phyloP scores from a whole-genome alignment of 148 eudicot genomes.

The Fagopyrum homotropicum region DNA sequence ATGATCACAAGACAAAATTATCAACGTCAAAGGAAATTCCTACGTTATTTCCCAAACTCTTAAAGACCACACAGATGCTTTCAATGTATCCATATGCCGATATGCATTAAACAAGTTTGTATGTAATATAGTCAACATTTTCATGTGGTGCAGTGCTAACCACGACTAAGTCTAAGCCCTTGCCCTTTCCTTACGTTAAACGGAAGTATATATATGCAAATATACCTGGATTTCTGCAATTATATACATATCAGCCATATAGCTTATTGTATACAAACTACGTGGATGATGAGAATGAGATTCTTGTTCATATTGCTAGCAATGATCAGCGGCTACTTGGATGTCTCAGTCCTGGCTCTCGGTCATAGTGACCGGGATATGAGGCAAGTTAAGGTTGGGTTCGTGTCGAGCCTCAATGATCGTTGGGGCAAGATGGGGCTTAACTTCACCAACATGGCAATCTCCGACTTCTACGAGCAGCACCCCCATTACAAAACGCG shows the following conservation, averaged over 20 bases:
- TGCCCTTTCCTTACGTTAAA: neutral
- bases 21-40: constrained; percentile 4
- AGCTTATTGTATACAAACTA: neutral
- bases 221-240: neutral
- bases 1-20: neutral
- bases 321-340: neutral
- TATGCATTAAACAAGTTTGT: neutral
- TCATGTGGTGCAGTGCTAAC: neutral
- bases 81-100: neutral
- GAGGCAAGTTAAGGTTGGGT: constrained; percentile 39
- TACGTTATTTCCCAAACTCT: constrained; percentile 1
- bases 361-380: neutral
- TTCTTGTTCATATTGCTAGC: neutral
- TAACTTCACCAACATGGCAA: constrained; percentile 43
- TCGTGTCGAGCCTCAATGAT: constrained; percentile 30
- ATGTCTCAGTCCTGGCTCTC: neutral
- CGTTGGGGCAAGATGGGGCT: constrained; percentile 33
- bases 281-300: neutral
- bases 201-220: neutral
- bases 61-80: neutral
- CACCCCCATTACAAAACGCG: constrained; percentile 25
- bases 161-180: neutral
- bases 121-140: neutral
- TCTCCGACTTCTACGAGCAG: constrained; percentile 39
- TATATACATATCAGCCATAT: neutral